Percentiles rank a stretch among this genome's conserved stretches.
These are phyloP conservation scores for Eucalyptus coolabah DNA, from an alignment of 345 rosid genomes.

Conservation along the genomic window DNA sequence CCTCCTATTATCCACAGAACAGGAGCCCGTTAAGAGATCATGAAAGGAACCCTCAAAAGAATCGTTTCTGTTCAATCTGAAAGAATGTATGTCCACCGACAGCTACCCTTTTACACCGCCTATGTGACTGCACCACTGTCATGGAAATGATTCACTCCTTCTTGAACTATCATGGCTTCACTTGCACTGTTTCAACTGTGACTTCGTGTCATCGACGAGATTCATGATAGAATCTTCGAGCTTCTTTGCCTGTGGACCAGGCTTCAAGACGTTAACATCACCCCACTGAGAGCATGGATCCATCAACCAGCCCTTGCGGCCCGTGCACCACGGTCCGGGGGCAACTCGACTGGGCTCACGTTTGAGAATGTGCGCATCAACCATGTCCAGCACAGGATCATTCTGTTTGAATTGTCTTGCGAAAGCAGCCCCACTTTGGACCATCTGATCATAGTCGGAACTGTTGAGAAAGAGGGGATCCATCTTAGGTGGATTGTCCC, in stretches of 20 bases:
- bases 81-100: conserved; percentile 12
- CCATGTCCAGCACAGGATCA: conserved; percentile 60
- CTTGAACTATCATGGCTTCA: conserved; percentile 18
- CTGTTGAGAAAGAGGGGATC: conserved; percentile 66
- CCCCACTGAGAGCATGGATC: conserved; percentile 98
- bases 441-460: conserved; percentile 59
- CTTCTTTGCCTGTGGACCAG: conserved; percentile 72
- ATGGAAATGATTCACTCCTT: neutral
- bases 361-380: conserved; percentile 64
- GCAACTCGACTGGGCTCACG: conserved; percentile 46
- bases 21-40: neutral
- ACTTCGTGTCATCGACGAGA: conserved; percentile 62
- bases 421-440: conserved; percentile 82
- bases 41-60: conserved; percentile 4
- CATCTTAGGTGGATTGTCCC: conserved; percentile 99
- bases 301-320: conserved; percentile 56
- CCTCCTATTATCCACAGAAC: conserved; percentile 8
- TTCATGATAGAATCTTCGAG: conserved; percentile 54
- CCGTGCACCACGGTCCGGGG: conserved; percentile 94
- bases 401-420: conserved; percentile 68
- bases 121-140: neutral
- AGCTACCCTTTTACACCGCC: conserved; percentile 2
- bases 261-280: conserved; percentile 65
- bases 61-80: conserved; percentile 12
- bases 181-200: conserved; percentile 71